Conservation (phyloP, 75 land plant species). For the Larix kaempferi region DNA sequence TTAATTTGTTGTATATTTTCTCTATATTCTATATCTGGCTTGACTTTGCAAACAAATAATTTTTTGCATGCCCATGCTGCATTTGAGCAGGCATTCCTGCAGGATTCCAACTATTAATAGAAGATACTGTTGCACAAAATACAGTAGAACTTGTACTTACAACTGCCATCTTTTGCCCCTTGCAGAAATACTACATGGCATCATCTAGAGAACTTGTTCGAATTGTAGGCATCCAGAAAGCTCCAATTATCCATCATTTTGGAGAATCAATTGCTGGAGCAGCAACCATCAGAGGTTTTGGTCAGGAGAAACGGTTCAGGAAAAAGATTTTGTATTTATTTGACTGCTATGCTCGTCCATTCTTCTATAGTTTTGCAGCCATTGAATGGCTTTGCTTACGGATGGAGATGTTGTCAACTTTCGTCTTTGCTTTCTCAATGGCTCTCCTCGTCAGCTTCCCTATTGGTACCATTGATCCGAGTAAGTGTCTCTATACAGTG, state of each 20-base stretch:
- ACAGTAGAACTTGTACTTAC: too few species aligned
- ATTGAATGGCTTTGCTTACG: conserved; percentile 99
- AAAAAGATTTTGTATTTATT: conserved; percentile 79
- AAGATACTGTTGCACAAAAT: too few species aligned
- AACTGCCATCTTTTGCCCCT: neutral
- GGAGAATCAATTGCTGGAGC: conserved; percentile 98
- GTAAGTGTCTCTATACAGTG: conserved; percentile 36
- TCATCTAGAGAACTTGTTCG: conserved; percentile 95
- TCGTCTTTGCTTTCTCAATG: conserved; percentile 93
- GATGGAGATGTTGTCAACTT: conserved; percentile 90
- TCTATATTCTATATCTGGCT: too few species aligned
- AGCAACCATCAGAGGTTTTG: conserved; percentile 93
- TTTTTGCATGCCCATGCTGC: too few species aligned
- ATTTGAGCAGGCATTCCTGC: too few species aligned
- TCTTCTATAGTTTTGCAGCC: conserved; percentile 80
- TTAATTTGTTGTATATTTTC: too few species aligned
- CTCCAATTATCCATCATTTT: conserved; percentile 93
- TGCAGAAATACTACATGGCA: conserved; percentile 98
- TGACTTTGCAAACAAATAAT: too few species aligned
- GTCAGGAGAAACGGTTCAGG: conserved; percentile 87
- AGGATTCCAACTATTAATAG: too few species aligned
- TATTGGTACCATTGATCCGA: conserved; percentile 84
- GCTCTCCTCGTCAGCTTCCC: conserved; percentile 85
- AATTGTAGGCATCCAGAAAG: conserved; percentile 85
- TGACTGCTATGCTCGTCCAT: conserved; percentile 86